Evolutionary conservation across 306 rosid species (phyloP).

Genomic region (Fragaria vesca): DNA sequence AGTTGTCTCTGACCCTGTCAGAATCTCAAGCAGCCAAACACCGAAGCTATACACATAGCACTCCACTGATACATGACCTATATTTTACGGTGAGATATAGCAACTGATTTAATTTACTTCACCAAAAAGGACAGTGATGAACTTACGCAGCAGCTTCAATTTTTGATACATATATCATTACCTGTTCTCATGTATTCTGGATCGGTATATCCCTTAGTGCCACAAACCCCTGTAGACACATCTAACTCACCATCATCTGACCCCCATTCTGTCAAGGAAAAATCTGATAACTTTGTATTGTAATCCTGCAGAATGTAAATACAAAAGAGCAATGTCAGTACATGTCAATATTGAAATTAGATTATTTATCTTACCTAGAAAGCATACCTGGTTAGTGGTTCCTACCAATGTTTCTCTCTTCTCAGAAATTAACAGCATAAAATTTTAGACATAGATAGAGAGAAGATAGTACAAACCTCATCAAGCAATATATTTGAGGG

Average conservation of each 20-base stretch:
- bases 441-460: background rate
- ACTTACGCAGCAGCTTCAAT: background rate
- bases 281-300: conserved; percentile 71
- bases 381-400: background rate
- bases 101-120: background rate
- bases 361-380: background rate
- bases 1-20: conserved; percentile 56
- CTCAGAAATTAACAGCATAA: background rate
- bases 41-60: conserved; percentile 93
- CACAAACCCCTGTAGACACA: conserved; percentile 72
- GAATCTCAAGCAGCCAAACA: conserved; percentile 71
- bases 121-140: background rate
- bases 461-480: conserved; percentile 39
- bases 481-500: conserved; percentile 85
- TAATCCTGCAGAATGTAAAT: conserved; percentile 43
- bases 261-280: conserved; percentile 77
- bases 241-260: conserved; percentile 62
- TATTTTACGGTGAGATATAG: background rate
- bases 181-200: conserved; percentile 84
- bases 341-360: background rate
- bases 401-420: background rate
- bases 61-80: conserved; percentile 75
- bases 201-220: conserved; percentile 78
- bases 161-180: conserved; percentile 27
- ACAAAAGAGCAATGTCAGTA: background rate